Conservation (phyloP, 164 flowering plant genomes). For the Taxillus chinensis region DNA sequence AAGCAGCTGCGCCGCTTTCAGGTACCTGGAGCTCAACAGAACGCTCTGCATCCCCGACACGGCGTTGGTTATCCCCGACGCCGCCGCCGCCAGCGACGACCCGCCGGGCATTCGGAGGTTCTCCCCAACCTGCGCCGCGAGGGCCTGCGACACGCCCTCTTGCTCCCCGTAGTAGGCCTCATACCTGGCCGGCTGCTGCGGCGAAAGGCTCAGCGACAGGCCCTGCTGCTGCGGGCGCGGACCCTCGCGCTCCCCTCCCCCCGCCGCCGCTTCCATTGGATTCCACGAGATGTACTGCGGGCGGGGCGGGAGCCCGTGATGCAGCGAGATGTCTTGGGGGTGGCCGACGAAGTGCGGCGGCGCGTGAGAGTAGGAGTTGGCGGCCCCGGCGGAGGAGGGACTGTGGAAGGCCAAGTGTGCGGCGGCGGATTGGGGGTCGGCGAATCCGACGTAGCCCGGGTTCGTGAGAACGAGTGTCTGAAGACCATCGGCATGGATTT, state of each 20-base stretch:
- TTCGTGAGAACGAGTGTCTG: constrained; percentile 93
- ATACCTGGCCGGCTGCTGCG: constrained; percentile 38
- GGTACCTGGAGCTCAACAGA: constrained; percentile 74
- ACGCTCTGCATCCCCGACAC: constrained; percentile 55
- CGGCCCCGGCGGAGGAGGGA: constrained; percentile 12
- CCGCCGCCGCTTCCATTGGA: constrained; percentile 23
- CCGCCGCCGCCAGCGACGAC: constrained; percentile 44
- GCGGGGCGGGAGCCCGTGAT: constrained; percentile 52
- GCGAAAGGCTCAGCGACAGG: constrained; percentile 74
- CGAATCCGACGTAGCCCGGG: constrained; percentile 58
- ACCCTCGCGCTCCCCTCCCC: neutral
- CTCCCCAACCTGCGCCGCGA: constrained; percentile 17
- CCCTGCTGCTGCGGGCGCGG: constrained; percentile 51
- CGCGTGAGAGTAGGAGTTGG: constrained; percentile 15
- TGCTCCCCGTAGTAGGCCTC: constrained; percentile 19
- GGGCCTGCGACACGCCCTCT: constrained; percentile 16
- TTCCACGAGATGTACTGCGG: constrained; percentile 51
- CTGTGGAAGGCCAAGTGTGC: constrained; percentile 50
- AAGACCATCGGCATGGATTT: constrained; percentile 66
- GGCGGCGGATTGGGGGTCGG: constrained; percentile 28
- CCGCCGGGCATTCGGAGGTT: constrained; percentile 32
- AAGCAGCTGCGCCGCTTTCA: constrained; percentile 80
- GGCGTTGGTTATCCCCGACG: constrained; percentile 56
- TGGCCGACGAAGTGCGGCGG: constrained; percentile 14
- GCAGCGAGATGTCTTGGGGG: constrained; percentile 30